Base-by-base conservation (phyloP, 352 stramenopile species). In the Saprolegnia parasitica region DNA sequence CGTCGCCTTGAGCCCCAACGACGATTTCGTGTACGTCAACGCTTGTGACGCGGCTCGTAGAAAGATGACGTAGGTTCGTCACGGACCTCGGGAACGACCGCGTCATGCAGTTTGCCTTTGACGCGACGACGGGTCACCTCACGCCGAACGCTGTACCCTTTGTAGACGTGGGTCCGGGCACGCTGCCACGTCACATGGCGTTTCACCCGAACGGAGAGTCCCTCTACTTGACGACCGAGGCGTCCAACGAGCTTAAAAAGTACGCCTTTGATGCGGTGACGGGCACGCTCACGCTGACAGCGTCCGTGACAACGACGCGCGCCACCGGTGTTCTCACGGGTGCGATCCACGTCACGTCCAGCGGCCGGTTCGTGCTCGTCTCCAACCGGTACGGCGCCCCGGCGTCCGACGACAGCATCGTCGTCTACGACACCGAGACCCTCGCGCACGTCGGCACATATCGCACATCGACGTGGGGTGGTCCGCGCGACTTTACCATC, bases 41-140 rank as follows among this genome's bases (percentile, higher is more conserved):
- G 3, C 42, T 1, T 49, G 11, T n/a, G 42, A n/a, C 42, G 11
- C 42, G 29, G 2, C 29, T 35, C 5, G 5, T 35, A 2, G 29
- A 49, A 3, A 49, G 4, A 54, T n/a, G 56, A 45, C 21, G 1
- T 67, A 67, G 60, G 10, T 67, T 55, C 18, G 60, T 70, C n/a
- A 70, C 63, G 21, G 63, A 70, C 39, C 32, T 70, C n/a, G 63
- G 63, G 5, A 70, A 70, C 40, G 63, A 70, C 39, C 47, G 52
- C 16, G 62, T 70, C 47, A 70, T 70, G 63, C 63, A 70, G 37
- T 70, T 29, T n/a, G 18, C 29, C 3, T 57, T 70, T 39, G 52
- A 62, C 26, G 21, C 32, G 18, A 40, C 32, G 2, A 67, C 60
- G 11, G 63, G 46, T 18, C 26, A 62, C 9, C 39, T 70, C 35